Base-by-base conservation (phyloP, 2,329 filamentous ascomycete genomes). In the Fusarium phyllophilum region DNA sequence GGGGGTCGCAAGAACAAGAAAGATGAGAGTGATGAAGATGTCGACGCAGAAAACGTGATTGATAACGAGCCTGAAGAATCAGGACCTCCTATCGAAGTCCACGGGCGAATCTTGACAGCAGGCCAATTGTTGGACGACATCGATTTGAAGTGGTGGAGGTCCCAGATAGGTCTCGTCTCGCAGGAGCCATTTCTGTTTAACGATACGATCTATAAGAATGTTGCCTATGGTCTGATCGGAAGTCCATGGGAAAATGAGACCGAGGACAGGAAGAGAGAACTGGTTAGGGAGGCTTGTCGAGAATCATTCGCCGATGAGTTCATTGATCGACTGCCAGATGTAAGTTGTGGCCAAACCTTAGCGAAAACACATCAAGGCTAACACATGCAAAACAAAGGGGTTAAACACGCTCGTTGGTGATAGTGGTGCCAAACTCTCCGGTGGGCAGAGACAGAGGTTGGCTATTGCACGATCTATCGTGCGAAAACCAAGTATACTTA, bases 391-490 rank as follows among this genome's bases (percentile, higher is more conserved):
- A 29, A 29, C 26, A 29, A 52, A 93, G 84, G 89, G 90, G 4
- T 95, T 95, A 78, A 87, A 92, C 9, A 94, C 94, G 0, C 82
- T 88, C 14, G 93, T 96, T 3, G 94, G 94, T 3, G 93, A 96
- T 78, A 89, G 89, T 34, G 94, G 94, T 9, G 91, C 92, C 54
- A 94, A 93, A 79, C 84, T 97, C 3, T 94, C 92, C 17, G 93
- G 94, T n/a, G 94, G 94, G 2, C 94, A 97, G 80, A 89, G 93
- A n/a, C 94, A 97, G 80, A 89, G 94, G 10, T 87, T 97, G 31
- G 92, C 93, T 5, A 95, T 95, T 70, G 93, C 93, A 3, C 87
- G 93, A 36, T 91, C 90, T 44, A 94, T 96, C 68, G 87, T 95
- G 52, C 90, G 92, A 66, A 86, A 91, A 68, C 93, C 93, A 0